Percentiles rank a stretch among this genome's conserved stretches.
These are phyloP conservation scores for Nicotiana tomentosiformis DNA, from an alignment of 257 asterid species.

Conservation along the genomic window DNA sequence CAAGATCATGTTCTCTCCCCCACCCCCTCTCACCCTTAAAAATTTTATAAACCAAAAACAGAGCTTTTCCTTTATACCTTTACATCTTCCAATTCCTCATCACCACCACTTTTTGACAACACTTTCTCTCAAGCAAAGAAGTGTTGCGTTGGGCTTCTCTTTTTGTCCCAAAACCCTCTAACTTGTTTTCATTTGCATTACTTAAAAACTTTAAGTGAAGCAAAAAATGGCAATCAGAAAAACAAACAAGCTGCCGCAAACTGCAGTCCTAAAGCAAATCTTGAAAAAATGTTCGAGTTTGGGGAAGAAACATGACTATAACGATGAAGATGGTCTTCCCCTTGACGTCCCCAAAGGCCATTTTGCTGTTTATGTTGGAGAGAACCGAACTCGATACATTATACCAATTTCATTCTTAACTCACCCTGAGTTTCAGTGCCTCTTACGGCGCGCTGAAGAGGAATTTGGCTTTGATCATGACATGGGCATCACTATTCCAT, in stretches of 20 bases:
- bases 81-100: constrained; percentile 10
- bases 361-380: constrained; percentile 43
- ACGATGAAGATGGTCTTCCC: constrained; percentile 32
- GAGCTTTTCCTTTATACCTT: constrained; percentile 22
- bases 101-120: constrained; percentile 14
- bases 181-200: background rate
- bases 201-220: background rate
- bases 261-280: constrained; percentile 35
- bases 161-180: too few relatives aligned
- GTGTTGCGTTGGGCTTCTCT: background rate
- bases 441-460: constrained; percentile 41
- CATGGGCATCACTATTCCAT: constrained; percentile 48
- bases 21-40: background rate
- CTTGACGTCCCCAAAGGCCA: constrained; percentile 45
- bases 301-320: constrained; percentile 30
- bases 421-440: constrained; percentile 1
- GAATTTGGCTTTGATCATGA: constrained; percentile 49
- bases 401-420: constrained; percentile 37
- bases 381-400: constrained; percentile 37
- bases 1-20: background rate
- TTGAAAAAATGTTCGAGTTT: constrained; percentile 38
- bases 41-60: background rate
- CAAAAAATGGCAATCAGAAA: constrained; percentile 29
- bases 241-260: constrained; percentile 32
- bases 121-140: background rate